Percentiles rank a stretch among this genome's conserved stretches.
Evolutionary conservation across 106 monocot species (phyloP).

Genomic region (Platanthera zijinensis): DNA sequence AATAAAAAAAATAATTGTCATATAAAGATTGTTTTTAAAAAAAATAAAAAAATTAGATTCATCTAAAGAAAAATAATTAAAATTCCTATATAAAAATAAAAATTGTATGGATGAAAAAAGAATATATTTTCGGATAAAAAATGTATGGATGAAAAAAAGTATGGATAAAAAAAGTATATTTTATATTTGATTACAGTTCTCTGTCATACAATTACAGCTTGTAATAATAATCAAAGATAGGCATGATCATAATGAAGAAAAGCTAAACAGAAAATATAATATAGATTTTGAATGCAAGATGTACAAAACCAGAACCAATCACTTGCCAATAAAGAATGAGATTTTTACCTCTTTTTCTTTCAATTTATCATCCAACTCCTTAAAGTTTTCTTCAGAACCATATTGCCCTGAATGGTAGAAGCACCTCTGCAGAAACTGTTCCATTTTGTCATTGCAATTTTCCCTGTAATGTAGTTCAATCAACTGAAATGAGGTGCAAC

Average conservation of each 20-base stretch:
- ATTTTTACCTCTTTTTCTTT: conserved; percentile 53
- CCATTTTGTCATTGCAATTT: conserved; percentile 78
- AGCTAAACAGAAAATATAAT: background rate
- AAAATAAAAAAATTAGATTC: no score
- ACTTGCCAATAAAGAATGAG: background rate
- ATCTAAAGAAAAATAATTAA: no score
- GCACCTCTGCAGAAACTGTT: conserved; percentile 67
- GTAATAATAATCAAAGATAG: background rate
- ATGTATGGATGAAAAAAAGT: no score
- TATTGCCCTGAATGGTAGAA: conserved; percentile 82
- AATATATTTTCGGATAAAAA: no score
- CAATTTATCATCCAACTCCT: conserved; percentile 55
- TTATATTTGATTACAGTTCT: background rate
- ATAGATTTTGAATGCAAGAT: no score
- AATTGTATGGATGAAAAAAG: no score
- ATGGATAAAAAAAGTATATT: no score
- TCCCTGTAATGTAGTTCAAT: conserved; percentile 22
- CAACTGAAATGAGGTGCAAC: background rate
- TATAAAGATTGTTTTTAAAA: no score
- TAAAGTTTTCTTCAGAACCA: conserved; percentile 50
- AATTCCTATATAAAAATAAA: no score
- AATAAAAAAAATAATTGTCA: no score
- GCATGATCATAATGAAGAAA: background rate
- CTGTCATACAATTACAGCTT: background rate
- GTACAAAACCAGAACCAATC: background rate